phyloP scores from a whole-genome alignment of 768 basidiomycete genomes.

The Rubroboletus pulcherrimus region DNA sequence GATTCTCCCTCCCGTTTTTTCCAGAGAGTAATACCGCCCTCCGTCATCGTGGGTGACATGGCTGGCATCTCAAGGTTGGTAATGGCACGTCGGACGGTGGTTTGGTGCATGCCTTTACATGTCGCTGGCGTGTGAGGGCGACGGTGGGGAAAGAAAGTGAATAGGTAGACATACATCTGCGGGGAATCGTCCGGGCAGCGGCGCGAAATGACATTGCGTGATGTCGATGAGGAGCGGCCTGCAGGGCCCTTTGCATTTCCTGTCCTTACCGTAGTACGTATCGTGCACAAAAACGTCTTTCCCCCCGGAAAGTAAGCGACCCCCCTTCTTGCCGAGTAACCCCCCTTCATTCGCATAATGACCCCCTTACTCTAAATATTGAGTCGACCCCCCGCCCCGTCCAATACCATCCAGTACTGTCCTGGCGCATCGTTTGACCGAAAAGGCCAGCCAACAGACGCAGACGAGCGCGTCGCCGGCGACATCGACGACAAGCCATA shows the following conservation, averaged over 20 bases:
- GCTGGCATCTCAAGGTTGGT: slow-evolving; percentile 89
- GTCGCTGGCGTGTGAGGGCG: slow-evolving; percentile 3
- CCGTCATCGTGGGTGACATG: slow-evolving; percentile 97
- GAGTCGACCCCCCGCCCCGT: slow-evolving; percentile 7
- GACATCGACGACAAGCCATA: background rate
- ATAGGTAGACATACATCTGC: slow-evolving; percentile 22
- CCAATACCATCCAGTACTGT: background rate
- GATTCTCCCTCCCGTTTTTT: slow-evolving; percentile 83
- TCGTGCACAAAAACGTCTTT: too few species aligned
- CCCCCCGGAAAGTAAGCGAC: background rate
- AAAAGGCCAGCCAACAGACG: background rate
- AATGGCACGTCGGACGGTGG: slow-evolving; percentile 51
- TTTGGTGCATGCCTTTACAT: slow-evolving; percentile 43
- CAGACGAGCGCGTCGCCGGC: slow-evolving; percentile 8
- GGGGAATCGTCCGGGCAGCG: slow-evolving; percentile 11
- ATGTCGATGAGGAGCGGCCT: background rate
- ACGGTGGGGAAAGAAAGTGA: background rate
- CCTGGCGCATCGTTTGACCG: background rate
- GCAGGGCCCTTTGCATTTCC: background rate
- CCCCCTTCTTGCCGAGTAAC: slow-evolving; percentile 7
- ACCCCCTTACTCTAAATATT: background rate
- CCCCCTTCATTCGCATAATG: slow-evolving; percentile 1
- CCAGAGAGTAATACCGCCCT: slow-evolving; percentile 89
- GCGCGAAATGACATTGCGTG: slow-evolving; percentile 16
- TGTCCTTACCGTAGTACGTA: too few species aligned